Conservation (phyloP, 768 basidiomycete genomes). For the Phanerochaete carnosa region DNA sequence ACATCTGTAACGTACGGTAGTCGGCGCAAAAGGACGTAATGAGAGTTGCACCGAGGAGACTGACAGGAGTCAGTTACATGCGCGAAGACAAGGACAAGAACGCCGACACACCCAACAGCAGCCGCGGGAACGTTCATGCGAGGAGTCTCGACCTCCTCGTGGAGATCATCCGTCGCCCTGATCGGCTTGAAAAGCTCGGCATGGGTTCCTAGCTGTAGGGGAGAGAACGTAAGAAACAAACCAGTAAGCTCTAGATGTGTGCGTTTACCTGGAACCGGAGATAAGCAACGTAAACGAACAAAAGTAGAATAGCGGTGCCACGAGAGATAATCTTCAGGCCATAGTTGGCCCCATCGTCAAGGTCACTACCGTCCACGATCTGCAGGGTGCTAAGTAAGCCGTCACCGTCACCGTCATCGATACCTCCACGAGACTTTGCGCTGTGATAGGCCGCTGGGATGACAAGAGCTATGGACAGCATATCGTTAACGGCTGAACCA, state of each 20-base stretch:
- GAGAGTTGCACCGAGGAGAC: constrained; percentile 72
- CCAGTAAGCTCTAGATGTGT: neutral
- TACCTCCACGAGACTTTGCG: constrained; percentile 28
- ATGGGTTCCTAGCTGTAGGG: constrained; percentile 65
- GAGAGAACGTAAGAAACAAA: neutral
- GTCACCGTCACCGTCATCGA: constrained; percentile 2
- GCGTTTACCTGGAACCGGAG: constrained; percentile 67
- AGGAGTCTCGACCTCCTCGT: constrained; percentile 7
- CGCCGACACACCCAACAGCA: constrained; percentile 39
- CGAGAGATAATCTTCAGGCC: constrained; percentile 76
- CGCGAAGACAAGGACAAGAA: neutral
- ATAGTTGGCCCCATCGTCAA: constrained; percentile 18
- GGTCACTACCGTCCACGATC: constrained; percentile 16
- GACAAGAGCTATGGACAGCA: constrained; percentile 54
- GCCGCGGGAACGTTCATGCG: constrained; percentile 75
- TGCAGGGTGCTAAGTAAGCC: constrained; percentile 5
- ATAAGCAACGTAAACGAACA: constrained; percentile 72
- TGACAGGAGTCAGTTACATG: constrained; percentile 21
- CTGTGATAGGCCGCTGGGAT: constrained; percentile 86
- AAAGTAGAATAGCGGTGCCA: constrained; percentile 74
- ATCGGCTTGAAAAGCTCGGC: constrained; percentile 46
- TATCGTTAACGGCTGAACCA: neutral
- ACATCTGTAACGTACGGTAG: constrained; percentile 51
- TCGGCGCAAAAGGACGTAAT: constrained; percentile 89
- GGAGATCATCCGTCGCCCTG: constrained; percentile 8